These are phyloP conservation scores for Spongispora temasekensis DNA, from an alignment of 1,284 basidiomycete genomes.

Conservation along the genomic window DNA sequence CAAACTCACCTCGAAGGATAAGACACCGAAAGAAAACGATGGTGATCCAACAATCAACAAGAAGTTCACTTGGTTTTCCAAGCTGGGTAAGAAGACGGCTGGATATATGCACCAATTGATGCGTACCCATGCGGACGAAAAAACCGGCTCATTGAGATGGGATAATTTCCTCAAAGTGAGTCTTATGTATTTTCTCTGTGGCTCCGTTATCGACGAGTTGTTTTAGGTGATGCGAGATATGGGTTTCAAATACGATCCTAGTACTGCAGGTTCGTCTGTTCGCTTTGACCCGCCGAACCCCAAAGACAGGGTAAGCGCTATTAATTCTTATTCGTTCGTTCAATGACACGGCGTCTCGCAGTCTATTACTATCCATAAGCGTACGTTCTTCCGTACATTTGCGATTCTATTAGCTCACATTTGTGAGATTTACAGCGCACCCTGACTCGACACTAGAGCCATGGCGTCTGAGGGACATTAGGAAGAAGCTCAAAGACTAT, in stretches of 20 bases:
- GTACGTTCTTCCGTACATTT: conserved; percentile 42
- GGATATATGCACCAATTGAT: conserved; percentile 66
- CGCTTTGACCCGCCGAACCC: conserved; percentile 72
- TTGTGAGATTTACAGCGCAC: conserved; percentile 51
- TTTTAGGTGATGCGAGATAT: conserved; percentile 72
- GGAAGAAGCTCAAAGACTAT: conserved; percentile 57
- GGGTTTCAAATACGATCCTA: conserved; percentile 71
- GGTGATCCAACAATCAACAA: conserved; percentile 36
- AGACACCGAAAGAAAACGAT: conserved; percentile 40
- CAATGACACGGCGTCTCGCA: conserved; percentile 28
- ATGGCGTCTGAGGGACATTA: conserved; percentile 50
- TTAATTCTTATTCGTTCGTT: not conserved
- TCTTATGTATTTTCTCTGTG: not conserved
- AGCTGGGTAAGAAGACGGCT: conserved; percentile 58
- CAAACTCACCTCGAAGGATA: conserved; percentile 44
- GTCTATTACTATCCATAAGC: conserved; percentile 77
- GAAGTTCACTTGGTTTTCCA: conserved; percentile 56
- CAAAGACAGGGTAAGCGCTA: conserved; percentile 50
- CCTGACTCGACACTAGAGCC: conserved; percentile 66
- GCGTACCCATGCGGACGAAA: conserved; percentile 55
- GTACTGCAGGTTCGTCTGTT: conserved; percentile 79
- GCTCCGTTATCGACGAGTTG: not conserved
- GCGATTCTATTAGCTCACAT: conserved; percentile 1
- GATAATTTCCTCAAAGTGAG: conserved; percentile 60
- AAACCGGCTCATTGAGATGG: conserved; percentile 72